Evolutionary conservation across 345 rosid species (phyloP), one percentile per base, ranked within the genome.

Genomic region (Murraya koenigii): DNA sequence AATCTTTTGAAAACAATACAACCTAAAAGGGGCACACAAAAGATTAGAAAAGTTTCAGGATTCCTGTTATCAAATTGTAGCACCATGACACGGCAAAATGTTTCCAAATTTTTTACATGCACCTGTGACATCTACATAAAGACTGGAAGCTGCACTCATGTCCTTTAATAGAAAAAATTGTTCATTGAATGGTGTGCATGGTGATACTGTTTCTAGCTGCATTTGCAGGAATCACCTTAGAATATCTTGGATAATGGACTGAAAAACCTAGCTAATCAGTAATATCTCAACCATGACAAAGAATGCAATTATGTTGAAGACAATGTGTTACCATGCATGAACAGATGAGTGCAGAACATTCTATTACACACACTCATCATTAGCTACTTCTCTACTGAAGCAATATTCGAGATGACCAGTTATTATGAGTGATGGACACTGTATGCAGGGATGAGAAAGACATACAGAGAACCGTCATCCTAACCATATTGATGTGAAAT

Each of bases 191-290:
- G 55, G 54, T 4, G 59, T 52, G 39, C 41, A 49, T 3, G 25
- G 54, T 11, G 13, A 64, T 30, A 8, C 22, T 30, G 52, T 30
- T 62, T 63, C 44, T 41, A 63, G 41, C 25, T 32, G 60, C 41
- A 63, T 47, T 30, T 33, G 23, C 47, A 54, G 25, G 47, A 64
- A 44, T 49, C 17, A 32, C 19, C 23, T 5, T 22, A 63, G 2
- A 32, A 52, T 30, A 47, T 65, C 30, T 30, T 11, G 32, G 35
- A n/a, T n/a, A 75, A 64, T 0, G 9, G 19, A 44, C 70, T 30
- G 49, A 22, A 61, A 75, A 52, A 63, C 70, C 62, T 64, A 2
- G n/a, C 55, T 66, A 66, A 9, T 54, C 52, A 54, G 65, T 74
- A 60, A 23, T 38, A 66, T 14, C 19, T 54, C 26, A 36, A 66